Evolutionary conservation across 2,329 filamentous ascomycete species (phyloP).

Genomic region (Aspergillaceae sp.): DNA sequence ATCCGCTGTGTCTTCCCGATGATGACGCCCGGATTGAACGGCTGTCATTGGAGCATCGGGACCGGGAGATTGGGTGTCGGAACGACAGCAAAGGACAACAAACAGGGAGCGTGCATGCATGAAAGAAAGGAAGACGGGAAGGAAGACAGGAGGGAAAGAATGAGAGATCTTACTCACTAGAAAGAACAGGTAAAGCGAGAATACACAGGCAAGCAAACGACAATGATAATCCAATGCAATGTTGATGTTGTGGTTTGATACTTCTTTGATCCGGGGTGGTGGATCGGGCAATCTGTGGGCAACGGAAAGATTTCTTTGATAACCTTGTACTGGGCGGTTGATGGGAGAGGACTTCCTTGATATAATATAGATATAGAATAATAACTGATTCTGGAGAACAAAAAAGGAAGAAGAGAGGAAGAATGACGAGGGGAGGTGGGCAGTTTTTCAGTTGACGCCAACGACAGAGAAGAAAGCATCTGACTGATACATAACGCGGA

Average conservation of each 20-base stretch:
- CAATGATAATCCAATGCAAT: not conserved
- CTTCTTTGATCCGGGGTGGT: not conserved
- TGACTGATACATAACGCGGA: slow-evolving; percentile 1
- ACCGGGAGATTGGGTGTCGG: too few species aligned
- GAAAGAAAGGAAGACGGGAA: not conserved
- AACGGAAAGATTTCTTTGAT: not conserved
- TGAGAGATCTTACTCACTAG: too few species aligned
- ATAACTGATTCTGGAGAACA: not conserved
- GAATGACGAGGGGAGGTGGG: not conserved
- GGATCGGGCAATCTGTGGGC: not conserved
- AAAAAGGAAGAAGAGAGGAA: not conserved
- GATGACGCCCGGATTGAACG: not conserved
- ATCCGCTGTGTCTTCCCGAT: not conserved
- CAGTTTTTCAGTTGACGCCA: not conserved
- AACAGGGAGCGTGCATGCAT: not conserved
- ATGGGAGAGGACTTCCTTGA: not conserved
- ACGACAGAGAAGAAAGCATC: not conserved
- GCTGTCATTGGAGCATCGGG: too few species aligned
- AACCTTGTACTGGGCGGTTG: not conserved
- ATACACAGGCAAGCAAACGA: not conserved
- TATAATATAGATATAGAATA: not conserved
- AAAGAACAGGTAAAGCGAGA: not conserved
- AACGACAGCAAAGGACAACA: not conserved
- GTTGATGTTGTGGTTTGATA: too few species aligned
- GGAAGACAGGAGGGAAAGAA: too few species aligned